Conservation (phyloP, 2,329 filamentous ascomycete genomes). For the Colletotrichum falcatum region DNA sequence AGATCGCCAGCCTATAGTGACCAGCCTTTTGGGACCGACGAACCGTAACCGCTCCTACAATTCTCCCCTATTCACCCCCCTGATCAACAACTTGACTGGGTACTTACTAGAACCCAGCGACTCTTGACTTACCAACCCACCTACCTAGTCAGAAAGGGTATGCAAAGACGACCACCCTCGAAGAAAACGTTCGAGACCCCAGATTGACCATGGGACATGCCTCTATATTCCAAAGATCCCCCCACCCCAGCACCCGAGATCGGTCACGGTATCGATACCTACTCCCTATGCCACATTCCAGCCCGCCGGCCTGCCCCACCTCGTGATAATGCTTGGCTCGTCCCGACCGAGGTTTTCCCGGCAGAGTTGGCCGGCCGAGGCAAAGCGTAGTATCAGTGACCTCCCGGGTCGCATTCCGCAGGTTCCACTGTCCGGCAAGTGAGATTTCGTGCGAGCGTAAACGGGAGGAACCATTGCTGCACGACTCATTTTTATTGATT, state of each 20-base stretch:
- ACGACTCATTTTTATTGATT: constrained; percentile 1
- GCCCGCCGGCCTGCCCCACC: background rate
- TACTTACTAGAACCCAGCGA: constrained; percentile 7
- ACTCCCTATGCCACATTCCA: constrained; percentile 27
- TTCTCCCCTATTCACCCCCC: too few relatives aligned
- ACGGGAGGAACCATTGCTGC: background rate
- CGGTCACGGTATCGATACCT: background rate
- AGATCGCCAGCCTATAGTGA: constrained; percentile 10
- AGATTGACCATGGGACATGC: background rate
- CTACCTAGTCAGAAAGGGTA: constrained; percentile 31
- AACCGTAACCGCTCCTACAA: too few relatives aligned
- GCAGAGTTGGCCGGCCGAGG: background rate
- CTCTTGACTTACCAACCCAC: too few relatives aligned
- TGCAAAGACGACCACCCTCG: background rate
- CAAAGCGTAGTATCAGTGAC: background rate
- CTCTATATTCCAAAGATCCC: background rate
- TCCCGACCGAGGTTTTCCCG: constrained; percentile 8
- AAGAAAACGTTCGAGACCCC: background rate
- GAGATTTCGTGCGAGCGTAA: background rate
- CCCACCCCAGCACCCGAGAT: background rate
- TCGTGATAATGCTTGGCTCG: background rate
- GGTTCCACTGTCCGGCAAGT: background rate
- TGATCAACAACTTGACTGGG: too few relatives aligned
- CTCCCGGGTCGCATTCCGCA: background rate
- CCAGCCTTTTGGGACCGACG: too few relatives aligned